A percentile compares a stretch with the other conserved stretches of the same genome.
Conservation (phyloP, 2,329 filamentous ascomycete species). For the Aspergillaceae sp. region DNA sequence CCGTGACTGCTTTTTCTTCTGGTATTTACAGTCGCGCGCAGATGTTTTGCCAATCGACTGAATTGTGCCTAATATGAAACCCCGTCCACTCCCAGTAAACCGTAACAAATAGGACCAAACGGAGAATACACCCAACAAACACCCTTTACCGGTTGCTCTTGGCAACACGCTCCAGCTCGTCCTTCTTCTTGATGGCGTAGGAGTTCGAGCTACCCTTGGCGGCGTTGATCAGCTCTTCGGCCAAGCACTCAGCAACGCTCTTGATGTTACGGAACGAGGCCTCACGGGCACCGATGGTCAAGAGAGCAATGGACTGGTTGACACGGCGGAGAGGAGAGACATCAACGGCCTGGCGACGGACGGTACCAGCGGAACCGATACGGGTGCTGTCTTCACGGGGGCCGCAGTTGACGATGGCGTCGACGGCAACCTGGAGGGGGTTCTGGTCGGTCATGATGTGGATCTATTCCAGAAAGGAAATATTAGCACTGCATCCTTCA, state of each 20-base stretch:
- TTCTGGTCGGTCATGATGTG: slow-evolving; percentile 99
- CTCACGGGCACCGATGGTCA: slow-evolving; percentile 98
- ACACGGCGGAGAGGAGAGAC: slow-evolving; percentile 98
- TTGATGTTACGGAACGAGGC: slow-evolving; percentile 99
- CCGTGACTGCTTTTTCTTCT: slow-evolving; percentile 23
- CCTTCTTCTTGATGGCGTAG: slow-evolving; percentile 99
- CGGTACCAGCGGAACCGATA: slow-evolving; percentile 98
- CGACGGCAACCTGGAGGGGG: slow-evolving; percentile 98
- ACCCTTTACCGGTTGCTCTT: slow-evolving; percentile 97
- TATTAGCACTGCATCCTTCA: slow-evolving; percentile 10
- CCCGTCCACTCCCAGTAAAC: slow-evolving; percentile 33
- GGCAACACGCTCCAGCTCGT: slow-evolving; percentile 99
- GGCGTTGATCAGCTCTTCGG: slow-evolving; percentile 99
- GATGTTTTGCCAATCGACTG: slow-evolving; percentile 34
- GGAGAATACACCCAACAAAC: slow-evolving; percentile 30
- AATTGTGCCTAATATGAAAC: slow-evolving; percentile 26
- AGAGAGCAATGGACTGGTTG: slow-evolving; percentile 98
- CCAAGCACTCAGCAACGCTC: slow-evolving; percentile 98
- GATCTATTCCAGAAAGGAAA: slow-evolving; percentile 53
- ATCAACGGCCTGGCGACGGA: slow-evolving; percentile 99
- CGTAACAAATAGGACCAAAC: slow-evolving; percentile 32
- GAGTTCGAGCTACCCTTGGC: slow-evolving; percentile 99
- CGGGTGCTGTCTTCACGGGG: slow-evolving; percentile 99
- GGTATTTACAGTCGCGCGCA: slow-evolving; percentile 33
- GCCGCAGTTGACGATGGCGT: slow-evolving; percentile 99